These are phyloP conservation scores for Elaeis guineensis DNA, from an alignment of 176 grass and related monocot genomes.

Conservation along the genomic window DNA sequence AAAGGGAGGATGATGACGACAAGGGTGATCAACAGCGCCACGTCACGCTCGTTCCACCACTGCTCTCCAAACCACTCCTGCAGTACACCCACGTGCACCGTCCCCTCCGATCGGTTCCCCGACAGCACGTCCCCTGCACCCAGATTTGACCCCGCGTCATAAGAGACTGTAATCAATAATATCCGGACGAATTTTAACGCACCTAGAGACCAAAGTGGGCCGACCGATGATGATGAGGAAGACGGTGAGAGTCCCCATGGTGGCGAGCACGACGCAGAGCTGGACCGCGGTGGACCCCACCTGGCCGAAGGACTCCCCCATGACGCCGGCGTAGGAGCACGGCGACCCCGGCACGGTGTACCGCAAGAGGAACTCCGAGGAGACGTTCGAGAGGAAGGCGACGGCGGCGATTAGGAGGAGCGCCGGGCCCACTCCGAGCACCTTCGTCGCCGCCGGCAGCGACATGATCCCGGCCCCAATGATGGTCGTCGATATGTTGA, in stretches of 20 bases:
- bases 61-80: constrained; percentile 57
- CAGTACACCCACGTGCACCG: constrained; percentile 57
- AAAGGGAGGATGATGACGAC: constrained; percentile 60
- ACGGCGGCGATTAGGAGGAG: constrained; percentile 34
- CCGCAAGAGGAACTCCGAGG: constrained; percentile 67
- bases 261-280: constrained; percentile 50
- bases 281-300: constrained; percentile 45
- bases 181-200: too few species aligned
- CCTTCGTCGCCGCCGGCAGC: constrained; percentile 74
- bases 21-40: constrained; percentile 42
- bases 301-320: constrained; percentile 60
- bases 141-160: too few species aligned
- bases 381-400: constrained; percentile 49
- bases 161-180: too few species aligned
- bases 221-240: constrained; percentile 96
- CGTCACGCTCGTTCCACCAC: constrained; percentile 70
- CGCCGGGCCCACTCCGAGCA: constrained; percentile 63
- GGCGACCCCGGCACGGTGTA: constrained; percentile 30
- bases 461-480: constrained; percentile 97
- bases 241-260: constrained; percentile 58
- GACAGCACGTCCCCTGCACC: constrained; percentile 72
- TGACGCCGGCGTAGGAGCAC: constrained; percentile 59
- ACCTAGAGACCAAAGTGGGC: too few species aligned
- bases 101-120: constrained; percentile 38
- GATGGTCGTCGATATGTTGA: constrained; percentile 87